Percentiles rank a stretch among this genome's conserved stretches.
phyloP scores from a whole-genome alignment of 345 rosid species.

The Microcos paniculata region DNA sequence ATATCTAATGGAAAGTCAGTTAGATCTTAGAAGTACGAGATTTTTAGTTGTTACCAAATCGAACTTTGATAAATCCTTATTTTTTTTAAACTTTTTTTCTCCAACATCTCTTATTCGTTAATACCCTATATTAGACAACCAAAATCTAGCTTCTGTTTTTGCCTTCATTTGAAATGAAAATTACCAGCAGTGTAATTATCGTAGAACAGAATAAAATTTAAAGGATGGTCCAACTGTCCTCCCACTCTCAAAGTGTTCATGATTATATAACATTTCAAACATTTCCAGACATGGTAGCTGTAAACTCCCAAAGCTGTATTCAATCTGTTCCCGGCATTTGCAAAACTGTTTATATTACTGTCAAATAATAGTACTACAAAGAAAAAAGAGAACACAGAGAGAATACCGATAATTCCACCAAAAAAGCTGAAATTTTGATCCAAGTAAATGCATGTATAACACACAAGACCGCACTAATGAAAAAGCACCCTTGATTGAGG shows the following conservation, averaged over 20 bases:
- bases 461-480: neutral
- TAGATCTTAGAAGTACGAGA: neutral
- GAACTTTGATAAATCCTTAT: neutral
- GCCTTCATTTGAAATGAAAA: too few relatives aligned
- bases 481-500: constrained; percentile 24
- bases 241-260: too few relatives aligned
- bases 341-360: neutral
- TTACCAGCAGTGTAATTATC: too few relatives aligned
- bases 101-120: neutral
- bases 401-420: neutral
- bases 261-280: too few relatives aligned
- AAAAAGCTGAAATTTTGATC: neutral
- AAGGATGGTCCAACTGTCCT: too few relatives aligned
- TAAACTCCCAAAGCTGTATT: neutral
- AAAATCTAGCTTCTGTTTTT: neutral
- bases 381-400: neutral
- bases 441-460: too few relatives aligned
- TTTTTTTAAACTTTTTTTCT: too few relatives aligned
- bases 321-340: neutral
- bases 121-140: constrained; percentile 1
- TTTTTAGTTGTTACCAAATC: neutral
- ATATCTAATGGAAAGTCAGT: neutral
- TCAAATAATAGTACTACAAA: neutral
- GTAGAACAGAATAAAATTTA: too few relatives aligned
- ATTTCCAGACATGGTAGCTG: neutral